phyloP scores from a whole-genome alignment of 768 basidiomycete species.

The Polyporus arcularius region DNA sequence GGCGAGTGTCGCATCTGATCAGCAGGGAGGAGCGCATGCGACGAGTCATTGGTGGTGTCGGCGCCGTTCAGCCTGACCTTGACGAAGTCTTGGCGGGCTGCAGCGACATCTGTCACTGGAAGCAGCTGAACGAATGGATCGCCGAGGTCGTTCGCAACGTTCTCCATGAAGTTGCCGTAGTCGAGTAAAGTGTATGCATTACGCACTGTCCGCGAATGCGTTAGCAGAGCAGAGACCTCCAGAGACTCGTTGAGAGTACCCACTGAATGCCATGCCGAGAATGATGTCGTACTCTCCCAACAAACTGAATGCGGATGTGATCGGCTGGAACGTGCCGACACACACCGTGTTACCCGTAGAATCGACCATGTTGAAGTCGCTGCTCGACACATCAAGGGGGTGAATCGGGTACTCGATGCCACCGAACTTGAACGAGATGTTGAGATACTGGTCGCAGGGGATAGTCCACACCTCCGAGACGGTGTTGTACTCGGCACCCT shows the following conservation, averaged over 20 bases:
- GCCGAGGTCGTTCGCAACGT: conserved; percentile 42
- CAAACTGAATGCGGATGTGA: conserved; percentile 76
- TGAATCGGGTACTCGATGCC: conserved; percentile 70
- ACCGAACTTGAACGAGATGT: conserved; percentile 71
- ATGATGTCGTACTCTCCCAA: conserved; percentile 82
- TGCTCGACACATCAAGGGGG: conserved; percentile 67
- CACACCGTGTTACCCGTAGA: conserved; percentile 57
- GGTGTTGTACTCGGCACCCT: conserved; percentile 66
- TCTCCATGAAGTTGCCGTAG: conserved; percentile 68
- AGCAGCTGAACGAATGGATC: conserved; percentile 74
- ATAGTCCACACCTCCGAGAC: conserved; percentile 64
- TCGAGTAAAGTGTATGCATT: conserved; percentile 73
- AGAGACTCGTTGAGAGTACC: conserved; percentile 42
- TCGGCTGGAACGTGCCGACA: conserved; percentile 82
- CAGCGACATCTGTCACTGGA: conserved; percentile 36
- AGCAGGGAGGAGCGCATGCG: conserved; percentile 3
- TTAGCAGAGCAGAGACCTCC: neutral
- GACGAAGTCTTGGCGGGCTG: conserved; percentile 64
- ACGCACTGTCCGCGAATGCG: conserved; percentile 50
- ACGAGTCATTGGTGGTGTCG: no score
- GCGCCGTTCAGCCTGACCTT: conserved; percentile 24
- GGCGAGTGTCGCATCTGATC: conserved; percentile 2
- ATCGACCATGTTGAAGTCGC: conserved; percentile 54
- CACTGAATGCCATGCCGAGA: conserved; percentile 79
- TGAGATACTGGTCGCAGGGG: conserved; percentile 74